Evolutionary conservation across 2,329 filamentous ascomycete genomes (phyloP), one percentile per base, ranked within the genome.

Genomic region (Hypoxylon sp.): DNA sequence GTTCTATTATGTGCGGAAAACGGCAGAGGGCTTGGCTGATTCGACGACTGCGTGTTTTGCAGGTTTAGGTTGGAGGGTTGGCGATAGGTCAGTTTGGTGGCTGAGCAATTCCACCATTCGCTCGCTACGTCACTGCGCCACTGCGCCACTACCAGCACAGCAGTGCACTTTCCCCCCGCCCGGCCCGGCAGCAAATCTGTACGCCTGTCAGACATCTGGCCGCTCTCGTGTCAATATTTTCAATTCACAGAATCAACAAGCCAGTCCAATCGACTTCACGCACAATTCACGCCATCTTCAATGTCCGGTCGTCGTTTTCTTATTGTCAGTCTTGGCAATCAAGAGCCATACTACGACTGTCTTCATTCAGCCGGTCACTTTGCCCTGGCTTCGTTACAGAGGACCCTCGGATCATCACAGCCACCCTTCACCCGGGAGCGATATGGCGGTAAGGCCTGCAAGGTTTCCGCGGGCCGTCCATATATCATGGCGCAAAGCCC

Each of bases 281-380:
- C n/a, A n/a, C 15, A 4, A 11, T 6, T 13, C 3, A 4, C n/a
- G 2, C 5, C 20, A 15, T 24, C 18, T n/a, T 18, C 53, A 17
- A 63, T 66, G 61, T 66, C 66, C 20, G 63, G 67, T n/a, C 72
- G 77, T 41, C 83, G 82, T 33, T 85, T 96, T 67, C 85, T 98
- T 54, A 81, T 98, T 68, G 84, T 92, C 77, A 95, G 91, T 61
- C 83, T 99, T 62, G 95, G 95, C 66, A 98, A 98, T 68, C 92
- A 90, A 5, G 80, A 83, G 5, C 79, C 86, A 2, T 93, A 94
- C 74, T 83, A 85, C 64, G 82, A 88, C 62, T 96, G 91, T 17
- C 86, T 94, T 6, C 95, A 98, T 77, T 93, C 88, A 20, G 92
- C 92, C 11, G 95, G 93, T 9, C 94, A 98, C 77, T 84, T 87